Evolutionary conservation across 345 rosid species (phyloP).

Genomic region (Sapria himalayana): DNA sequence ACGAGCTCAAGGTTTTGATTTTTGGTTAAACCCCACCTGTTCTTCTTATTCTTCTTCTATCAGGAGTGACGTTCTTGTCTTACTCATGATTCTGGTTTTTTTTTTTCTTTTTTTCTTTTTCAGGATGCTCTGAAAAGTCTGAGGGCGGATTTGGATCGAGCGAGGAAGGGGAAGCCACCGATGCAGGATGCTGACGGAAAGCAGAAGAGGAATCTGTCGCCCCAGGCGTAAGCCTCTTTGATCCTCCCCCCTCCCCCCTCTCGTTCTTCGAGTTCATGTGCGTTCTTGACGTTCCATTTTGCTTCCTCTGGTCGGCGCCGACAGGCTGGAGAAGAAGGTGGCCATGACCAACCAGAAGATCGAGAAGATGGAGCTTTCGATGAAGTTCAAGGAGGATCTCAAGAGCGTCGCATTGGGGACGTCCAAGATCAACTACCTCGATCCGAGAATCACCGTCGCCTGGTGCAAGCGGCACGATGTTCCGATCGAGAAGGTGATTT

Average conservation of each 20-base stretch:
- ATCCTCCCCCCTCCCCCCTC: conserved; percentile 2
- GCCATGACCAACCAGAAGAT: conserved; percentile 38
- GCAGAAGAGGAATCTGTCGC: conserved; percentile 47
- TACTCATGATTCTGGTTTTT: background rate
- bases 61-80: too few relatives aligned
- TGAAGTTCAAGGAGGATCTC: conserved; percentile 62
- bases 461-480: conserved; percentile 99
- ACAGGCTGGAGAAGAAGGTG: conserved; percentile 66
- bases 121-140: conserved; percentile 49
- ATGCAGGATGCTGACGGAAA: conserved; percentile 70
- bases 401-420: conserved; percentile 93
- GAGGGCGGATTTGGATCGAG: conserved; percentile 54
- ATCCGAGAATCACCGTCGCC: conserved; percentile 93
- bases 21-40: background rate
- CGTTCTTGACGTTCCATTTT: conserved; percentile 2
- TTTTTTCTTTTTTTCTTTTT: background rate
- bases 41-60: background rate
- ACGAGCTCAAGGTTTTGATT: conserved; percentile 46
- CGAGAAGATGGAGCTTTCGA: conserved; percentile 55
- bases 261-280: background rate
- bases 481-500: conserved; percentile 92
- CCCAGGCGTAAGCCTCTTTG: conserved; percentile 48
- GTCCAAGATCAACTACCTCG: conserved; percentile 83
- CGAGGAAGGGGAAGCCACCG: conserved; percentile 80
- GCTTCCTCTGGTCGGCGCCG: conserved; percentile 1